Percentiles rank a stretch among this genome's conserved stretches.
Evolutionary conservation across 2,329 filamentous ascomycete genomes (phyloP).

Genomic region (Botrytis hyacinthi): DNA sequence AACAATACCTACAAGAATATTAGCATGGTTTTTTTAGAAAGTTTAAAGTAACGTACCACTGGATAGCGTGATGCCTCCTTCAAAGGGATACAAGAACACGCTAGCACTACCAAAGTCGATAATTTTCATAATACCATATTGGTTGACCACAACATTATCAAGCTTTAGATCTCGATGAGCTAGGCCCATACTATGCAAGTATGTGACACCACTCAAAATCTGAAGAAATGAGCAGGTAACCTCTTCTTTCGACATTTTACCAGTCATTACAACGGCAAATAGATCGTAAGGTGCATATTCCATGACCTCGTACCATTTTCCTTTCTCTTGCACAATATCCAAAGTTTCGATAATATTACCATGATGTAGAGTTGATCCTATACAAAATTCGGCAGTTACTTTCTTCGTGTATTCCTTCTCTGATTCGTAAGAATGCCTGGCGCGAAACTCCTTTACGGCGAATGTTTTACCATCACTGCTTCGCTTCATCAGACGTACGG

Average conservation of each 20-base stretch:
- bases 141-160: conserved; percentile 96
- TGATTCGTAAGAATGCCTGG: conserved; percentile 87
- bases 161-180: conserved; percentile 94
- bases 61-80: conserved; percentile 78
- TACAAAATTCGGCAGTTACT: conserved; percentile 95
- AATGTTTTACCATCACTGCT: conserved; percentile 91
- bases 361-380: conserved; percentile 93
- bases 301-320: conserved; percentile 98
- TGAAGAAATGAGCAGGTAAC: conserved; percentile 89
- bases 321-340: conserved; percentile 92
- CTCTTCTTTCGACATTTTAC: conserved; percentile 91
- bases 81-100: conserved; percentile 96
- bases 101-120: conserved; percentile 98
- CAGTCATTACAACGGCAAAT: conserved; percentile 98
- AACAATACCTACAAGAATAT: conserved; percentile 58
- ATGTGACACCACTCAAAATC: conserved; percentile 90
- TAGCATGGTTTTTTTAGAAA: neutral
- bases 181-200: conserved; percentile 90
- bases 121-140: conserved; percentile 97
- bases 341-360: conserved; percentile 98
- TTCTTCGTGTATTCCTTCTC: conserved; percentile 98
- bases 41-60: conserved; percentile 59
- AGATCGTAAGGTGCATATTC: conserved; percentile 95
- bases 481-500: conserved; percentile 89
- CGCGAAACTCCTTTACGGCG: conserved; percentile 94